A percentile compares a stretch with the other conserved stretches of the same genome.
These are phyloP conservation scores for Lentinula guzmanii DNA, from an alignment of 768 basidiomycete species.

Conservation along the genomic window DNA sequence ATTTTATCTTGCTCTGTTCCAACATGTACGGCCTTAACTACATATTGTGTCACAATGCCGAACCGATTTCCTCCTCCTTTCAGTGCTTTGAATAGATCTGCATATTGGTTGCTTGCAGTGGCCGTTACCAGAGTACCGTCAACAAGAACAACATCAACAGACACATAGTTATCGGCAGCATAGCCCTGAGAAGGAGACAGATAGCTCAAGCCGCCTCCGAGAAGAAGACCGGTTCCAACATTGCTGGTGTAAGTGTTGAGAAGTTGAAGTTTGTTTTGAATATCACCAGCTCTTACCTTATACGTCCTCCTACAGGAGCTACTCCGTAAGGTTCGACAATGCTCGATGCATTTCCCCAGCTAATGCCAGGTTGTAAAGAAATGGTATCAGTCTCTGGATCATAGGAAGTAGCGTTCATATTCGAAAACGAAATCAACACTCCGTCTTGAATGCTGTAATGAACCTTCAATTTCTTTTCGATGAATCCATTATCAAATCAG, in stretches of 20 bases:
- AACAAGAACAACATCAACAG: neutral
- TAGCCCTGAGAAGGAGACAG: constrained; percentile 30
- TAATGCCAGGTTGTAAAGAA: constrained; percentile 35
- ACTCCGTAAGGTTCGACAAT: constrained; percentile 31
- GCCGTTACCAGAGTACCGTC: constrained; percentile 28
- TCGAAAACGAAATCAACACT: constrained; percentile 29
- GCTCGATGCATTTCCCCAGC: constrained; percentile 32
- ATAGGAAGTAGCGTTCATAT: constrained; percentile 33
- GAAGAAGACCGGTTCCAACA: constrained; percentile 36
- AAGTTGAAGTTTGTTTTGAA: neutral
- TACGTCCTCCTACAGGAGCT: constrained; percentile 35
- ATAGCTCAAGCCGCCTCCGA: constrained; percentile 38
- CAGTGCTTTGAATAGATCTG: constrained; percentile 38
- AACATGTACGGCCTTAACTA: constrained; percentile 31
- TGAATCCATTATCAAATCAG: neutral
- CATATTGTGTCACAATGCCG: constrained; percentile 39
- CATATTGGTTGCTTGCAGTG: constrained; percentile 30
- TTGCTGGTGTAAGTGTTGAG: constrained; percentile 18
- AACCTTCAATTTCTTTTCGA: too few relatives aligned
- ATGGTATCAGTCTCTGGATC: constrained; percentile 28
- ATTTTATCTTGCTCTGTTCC: constrained; percentile 30
- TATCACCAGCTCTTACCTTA: constrained; percentile 17
- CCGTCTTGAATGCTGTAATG: constrained; percentile 26
- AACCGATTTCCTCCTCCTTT: constrained; percentile 40
- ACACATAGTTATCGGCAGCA: constrained; percentile 9